Evolutionary conservation across 2,329 filamentous ascomycete genomes (phyloP).

Genomic region (Paecilomyces fulvus): DNA sequence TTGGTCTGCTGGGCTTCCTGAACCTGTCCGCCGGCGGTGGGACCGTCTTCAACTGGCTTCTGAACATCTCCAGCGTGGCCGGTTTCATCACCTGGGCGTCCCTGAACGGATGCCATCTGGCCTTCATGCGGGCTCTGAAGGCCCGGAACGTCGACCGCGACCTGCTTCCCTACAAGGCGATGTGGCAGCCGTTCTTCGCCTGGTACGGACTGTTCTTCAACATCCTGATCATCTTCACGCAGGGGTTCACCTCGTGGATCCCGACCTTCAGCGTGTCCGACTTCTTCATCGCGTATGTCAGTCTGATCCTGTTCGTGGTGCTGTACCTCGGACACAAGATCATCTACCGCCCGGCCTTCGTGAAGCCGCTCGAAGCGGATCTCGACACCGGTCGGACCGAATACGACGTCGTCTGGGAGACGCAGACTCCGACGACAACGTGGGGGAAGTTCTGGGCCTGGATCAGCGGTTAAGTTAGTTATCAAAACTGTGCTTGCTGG

Average conservation of each 20-base stretch:
- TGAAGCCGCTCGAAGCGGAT: constrained; percentile 34
- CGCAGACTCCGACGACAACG: constrained; percentile 19
- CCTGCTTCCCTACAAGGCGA: constrained; percentile 52
- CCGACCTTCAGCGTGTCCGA: constrained; percentile 47
- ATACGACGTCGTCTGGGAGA: constrained; percentile 27
- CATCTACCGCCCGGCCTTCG: constrained; percentile 25
- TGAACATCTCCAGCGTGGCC: constrained; percentile 50
- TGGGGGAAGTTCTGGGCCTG: constrained; percentile 20
- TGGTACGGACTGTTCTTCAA: constrained; percentile 61
- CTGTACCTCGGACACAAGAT: constrained; percentile 55
- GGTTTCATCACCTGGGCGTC: constrained; percentile 39
- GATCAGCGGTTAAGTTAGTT: constrained; percentile 11
- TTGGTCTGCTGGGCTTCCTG: constrained; percentile 62
- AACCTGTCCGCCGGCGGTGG: constrained; percentile 56
- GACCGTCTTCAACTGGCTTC: constrained; percentile 44
- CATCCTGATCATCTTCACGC: constrained; percentile 55
- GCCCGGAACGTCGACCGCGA: constrained; percentile 50
- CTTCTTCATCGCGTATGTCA: constrained; percentile 59
- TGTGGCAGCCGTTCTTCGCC: constrained; percentile 55
- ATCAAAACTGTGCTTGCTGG: neutral
- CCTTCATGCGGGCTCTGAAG: constrained; percentile 54
- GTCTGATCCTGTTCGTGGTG: constrained; percentile 54
- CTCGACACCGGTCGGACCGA: constrained; percentile 32
- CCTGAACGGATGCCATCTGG: constrained; percentile 49
- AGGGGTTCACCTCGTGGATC: constrained; percentile 62